Base-by-base conservation (phyloP, 768 basidiomycete genomes). In the Cubamyces sp. region DNA sequence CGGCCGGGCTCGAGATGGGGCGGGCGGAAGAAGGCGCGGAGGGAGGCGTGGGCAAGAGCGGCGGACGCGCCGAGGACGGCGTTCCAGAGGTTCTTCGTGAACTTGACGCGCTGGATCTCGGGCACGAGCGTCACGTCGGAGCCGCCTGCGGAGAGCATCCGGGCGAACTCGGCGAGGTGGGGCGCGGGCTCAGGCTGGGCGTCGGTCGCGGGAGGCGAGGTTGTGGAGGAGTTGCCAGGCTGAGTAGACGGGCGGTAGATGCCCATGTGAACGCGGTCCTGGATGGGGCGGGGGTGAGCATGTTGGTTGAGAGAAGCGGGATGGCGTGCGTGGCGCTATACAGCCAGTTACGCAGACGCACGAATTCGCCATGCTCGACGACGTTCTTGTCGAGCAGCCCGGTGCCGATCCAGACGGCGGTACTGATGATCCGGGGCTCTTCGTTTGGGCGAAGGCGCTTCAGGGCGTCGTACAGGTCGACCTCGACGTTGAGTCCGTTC, bases 401-500 rank as follows among this genome's bases (percentile, higher is more conserved):
- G 1, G 84, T 77, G 19, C 74, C 78, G 57, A 87, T 85, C 75
- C 79, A 86, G 5, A 86, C 68, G 3, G 85, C 81, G 3, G 81
- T 78, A 54, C 82, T 80, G 39, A 88, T 77, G 39, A 88, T 85
- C 26, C 71, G 80, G 0, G 86, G 85, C 25, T 75, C 67, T 8
- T 78, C 74, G 3, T 76, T 75, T 41, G 74, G 72, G 6, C 70
- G 72, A n/a, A 84, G 72, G 9, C 69, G 63, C 60, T 75, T 76
- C 12, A 85, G 58, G 1, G 85, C 79, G 11, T 81, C 67, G 69
- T 89, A 88, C 21, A 91, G 76, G 57, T 88, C 88, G 37, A 73
- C 76, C 69, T 92, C 91, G 12, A 90, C 84, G 40, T 84, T 84
- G 3, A 93, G 74, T 6, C 90, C 90, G 70, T 92, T 92, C 77